Base-by-base conservation (phyloP, 2,329 filamentous ascomycete genomes). In the Elsinoe fawcettii region DNA sequence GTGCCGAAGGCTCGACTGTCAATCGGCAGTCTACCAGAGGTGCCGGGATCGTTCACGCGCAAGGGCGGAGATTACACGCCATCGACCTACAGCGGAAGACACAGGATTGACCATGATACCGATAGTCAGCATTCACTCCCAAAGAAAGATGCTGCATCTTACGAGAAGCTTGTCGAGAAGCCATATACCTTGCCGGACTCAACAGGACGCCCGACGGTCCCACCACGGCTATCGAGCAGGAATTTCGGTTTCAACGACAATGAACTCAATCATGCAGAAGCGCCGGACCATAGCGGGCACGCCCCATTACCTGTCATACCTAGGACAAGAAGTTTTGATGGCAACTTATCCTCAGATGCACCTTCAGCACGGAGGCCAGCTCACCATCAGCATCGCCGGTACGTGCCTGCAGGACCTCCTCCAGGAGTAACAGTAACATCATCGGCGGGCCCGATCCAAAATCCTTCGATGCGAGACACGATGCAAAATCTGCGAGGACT, bases 401-500 rank as follows among this genome's bases (percentile, higher is more conserved):
- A 30, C 34, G 55, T 20, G 14, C 34, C 43, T 16, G 12, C 41
- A 25, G 11, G 14, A 12, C 34, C 39, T 25, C 16, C 23, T 27
- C 12, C 57, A 49, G 22, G 16, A n/a, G 39, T 32, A 46, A 37
- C 51, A 11, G n/a, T 23, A 12, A 7, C 51, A 14, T 25, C 14
- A 11, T 3, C 49, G 39, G 14, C 32, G 4, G n/a, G 6, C 2
- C 9, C 30, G n/a, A 14, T 18, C 6, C 25, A 25, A 16, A 7
- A 30, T n/a, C 18, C 18, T 11, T 34, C 49, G 6, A 53, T 53
- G 49, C 30, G 41, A 16, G 18, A 58, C 34, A 30, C 73, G 8
- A 70, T 75, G 5, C 68, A 68, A 25, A 70, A 67, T 0, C 59
- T 76, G 5, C 73, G 76, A 59, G 66, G 70, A n/a, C 65, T 76